Evolutionary conservation across 345 rosid species (phyloP), one percentile per base, ranked within the genome.

Genomic region (Heritiera littoralis): DNA sequence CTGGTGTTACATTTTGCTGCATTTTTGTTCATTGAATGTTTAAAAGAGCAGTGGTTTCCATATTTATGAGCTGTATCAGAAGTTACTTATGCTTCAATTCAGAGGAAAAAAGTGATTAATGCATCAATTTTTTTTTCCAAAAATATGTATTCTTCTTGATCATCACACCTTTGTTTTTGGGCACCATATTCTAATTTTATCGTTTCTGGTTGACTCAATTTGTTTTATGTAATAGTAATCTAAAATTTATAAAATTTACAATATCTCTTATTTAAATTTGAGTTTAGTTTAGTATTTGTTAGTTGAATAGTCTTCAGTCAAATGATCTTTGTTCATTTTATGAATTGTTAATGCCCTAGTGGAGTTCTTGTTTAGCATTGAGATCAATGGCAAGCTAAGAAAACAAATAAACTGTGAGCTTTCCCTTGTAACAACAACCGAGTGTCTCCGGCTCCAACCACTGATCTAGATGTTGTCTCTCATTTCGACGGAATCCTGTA

Each of bases 1-100:
- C 79, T 56, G 80, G 84, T 76, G 81, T 85, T 81, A 59, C 68
- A 13, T 73, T 77, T 79, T 66, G 72, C 61, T 76, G 81, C 48
- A 69, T 7, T 17, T 56, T 81, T 81, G 79, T 66, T 78, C 74
- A 66, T 75, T 77, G 77, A 38, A 18, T 77, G 69, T 45, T 43
- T 77, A 68, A 64, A 56, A 71, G 43, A 81, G 58, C 81, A 82
- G 52, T 59, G 79, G 40, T 54, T 80, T 78, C 70, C 40, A 78
- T 71, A 35, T 9, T 48, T 49, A 41, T 20, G 52, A 56, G 40
- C n/a, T 78, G 72, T 55, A 72, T 78, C 54, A 71, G 75, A 56
- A 64, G 69, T 68, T 58, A 48, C 17, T 58, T 14, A 38, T 74
- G 76, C 69, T 61, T 41, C 20, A 30, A 74, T 61, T 41, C 20